These are phyloP conservation scores for Calocybe gangraenosa DNA, from an alignment of 768 basidiomycete species.

Conservation along the genomic window DNA sequence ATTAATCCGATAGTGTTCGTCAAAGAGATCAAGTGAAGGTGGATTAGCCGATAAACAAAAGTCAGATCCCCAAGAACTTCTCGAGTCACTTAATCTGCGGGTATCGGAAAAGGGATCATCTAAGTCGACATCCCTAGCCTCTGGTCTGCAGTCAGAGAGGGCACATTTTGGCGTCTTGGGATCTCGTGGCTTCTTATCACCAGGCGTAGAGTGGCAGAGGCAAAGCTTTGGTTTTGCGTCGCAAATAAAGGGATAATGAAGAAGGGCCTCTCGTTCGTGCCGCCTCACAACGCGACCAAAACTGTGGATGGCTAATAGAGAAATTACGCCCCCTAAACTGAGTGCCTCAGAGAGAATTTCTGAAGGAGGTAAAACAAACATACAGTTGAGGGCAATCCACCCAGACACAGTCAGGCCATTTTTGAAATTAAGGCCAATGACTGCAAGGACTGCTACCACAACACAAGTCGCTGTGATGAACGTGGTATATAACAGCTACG, in stretches of 20 bases:
- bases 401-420: slow-evolving; percentile 40
- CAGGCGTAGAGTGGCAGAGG: not conserved
- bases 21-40: slow-evolving; percentile 7
- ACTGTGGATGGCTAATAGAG: slow-evolving; percentile 53
- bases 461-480: slow-evolving; percentile 47
- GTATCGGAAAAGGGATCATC: slow-evolving; percentile 32
- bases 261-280: slow-evolving; percentile 54
- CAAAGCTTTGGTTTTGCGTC: slow-evolving; percentile 2
- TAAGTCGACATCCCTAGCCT: slow-evolving; percentile 4
- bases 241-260: slow-evolving; percentile 37
- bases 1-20: slow-evolving; percentile 8
- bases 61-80: slow-evolving; percentile 11
- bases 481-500: slow-evolving; percentile 50
- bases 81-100: slow-evolving; percentile 13
- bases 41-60: not conserved
- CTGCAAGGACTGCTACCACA: slow-evolving; percentile 42
- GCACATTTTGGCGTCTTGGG: slow-evolving; percentile 1
- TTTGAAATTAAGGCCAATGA: slow-evolving; percentile 46
- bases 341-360: not conserved
- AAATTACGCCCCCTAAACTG: slow-evolving; percentile 49
- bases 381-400: slow-evolving; percentile 57
- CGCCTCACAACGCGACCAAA: slow-evolving; percentile 55
- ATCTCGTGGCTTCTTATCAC: slow-evolving; percentile 10
- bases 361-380: slow-evolving; percentile 16
- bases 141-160: slow-evolving; percentile 7